Evolutionary conservation across 345 rosid genomes (phyloP), one percentile per base, ranked within the genome.

Genomic region (Citrus unshiu): DNA sequence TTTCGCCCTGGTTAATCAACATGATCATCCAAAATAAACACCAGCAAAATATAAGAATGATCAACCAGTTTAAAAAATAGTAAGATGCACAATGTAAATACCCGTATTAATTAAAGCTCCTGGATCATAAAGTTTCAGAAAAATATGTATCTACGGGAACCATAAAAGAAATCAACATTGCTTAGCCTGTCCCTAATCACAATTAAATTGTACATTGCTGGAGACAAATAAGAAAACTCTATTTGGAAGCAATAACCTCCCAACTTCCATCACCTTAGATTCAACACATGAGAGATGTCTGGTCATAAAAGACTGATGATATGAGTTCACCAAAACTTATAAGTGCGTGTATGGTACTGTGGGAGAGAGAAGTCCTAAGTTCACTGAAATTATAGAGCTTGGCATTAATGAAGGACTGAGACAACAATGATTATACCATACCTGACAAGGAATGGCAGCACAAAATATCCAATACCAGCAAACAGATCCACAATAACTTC

Each of bases 401-500:
- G 32, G 63, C 68, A 67, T 56, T 61, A 61, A 69, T 30, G 34
- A 66, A 57, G 68, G 49, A 78, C 7, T 35, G n/a, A 63, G 29
- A 54, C 13, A 30, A 57, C 57, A 58, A 66, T 32, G 32, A 72
- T 18, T 69, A 61, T 14, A 70, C 16, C 51, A 59, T 90, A 92
- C 99, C 98, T 90, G 78, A 95, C 92, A 77, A 95, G 98, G 83
- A 95, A 93, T 49, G 99, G 98, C 82, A 93, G 84, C 69, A 86
- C 88, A 79, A 93, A 92, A 80, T 92, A 95, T 81, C 98, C 97
- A 79, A 95, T 92, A 82, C 99, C 99, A 82, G 99, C 92, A 81
- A 95, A 93, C 46, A 95, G 78, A 85, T 93, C 99, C 78, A 92
- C 97, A 60, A 93, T 84, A 81, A 90, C 90, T 75, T 91, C 95